Base-by-base conservation (phyloP, 2,329 filamentous ascomycete species). In the Bipolaris bicolor region DNA sequence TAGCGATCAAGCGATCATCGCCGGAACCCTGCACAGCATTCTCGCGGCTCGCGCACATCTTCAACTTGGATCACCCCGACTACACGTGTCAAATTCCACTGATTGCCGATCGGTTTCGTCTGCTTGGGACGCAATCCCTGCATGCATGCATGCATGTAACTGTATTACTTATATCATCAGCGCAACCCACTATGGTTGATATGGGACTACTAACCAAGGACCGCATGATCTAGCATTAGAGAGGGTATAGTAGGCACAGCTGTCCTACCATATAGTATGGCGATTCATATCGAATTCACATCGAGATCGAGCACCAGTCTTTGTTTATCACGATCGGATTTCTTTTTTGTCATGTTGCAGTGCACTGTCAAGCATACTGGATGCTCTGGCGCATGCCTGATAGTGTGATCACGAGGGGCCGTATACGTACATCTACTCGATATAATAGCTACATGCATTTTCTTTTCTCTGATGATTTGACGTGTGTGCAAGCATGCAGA, bases 1-100 rank as follows among this genome's bases (percentile, higher is more conserved):
- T 31, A 31, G 29, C 29, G 29, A 31, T 31, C 29, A 31, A 41
- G 22, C 29, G 40, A 60, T 57, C 54, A 48, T 36, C 29, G 33
- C 24, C 44, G 45, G 22, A n/a, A 24, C 52, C 46, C 29, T 34
- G 53, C 15, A 29, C 18, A 36, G 39, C 26, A 31, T 6, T 29
- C 44, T 44, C 33, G 36, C 36, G 9, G 18, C 44, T 44, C 33
- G 36, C 36, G 26, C 29, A 37, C 20, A 26, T 18, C 20, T 44
- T 40, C 43, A 36, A 36, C 29, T 26, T 18, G 10, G 22, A 40
- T 50, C 20, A 16, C 46, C 18, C 43, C 24, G 24, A 40, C 39
- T 39, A 15, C 20, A 52, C 20, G n/a, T 45, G 26, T 6, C 39
- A 24, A 11, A 39, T n/a, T n/a, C n/a, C n/a, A 13, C 20, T 33